Conservation (phyloP, 768 basidiomycete genomes). For the Lactarius sp. region DNA sequence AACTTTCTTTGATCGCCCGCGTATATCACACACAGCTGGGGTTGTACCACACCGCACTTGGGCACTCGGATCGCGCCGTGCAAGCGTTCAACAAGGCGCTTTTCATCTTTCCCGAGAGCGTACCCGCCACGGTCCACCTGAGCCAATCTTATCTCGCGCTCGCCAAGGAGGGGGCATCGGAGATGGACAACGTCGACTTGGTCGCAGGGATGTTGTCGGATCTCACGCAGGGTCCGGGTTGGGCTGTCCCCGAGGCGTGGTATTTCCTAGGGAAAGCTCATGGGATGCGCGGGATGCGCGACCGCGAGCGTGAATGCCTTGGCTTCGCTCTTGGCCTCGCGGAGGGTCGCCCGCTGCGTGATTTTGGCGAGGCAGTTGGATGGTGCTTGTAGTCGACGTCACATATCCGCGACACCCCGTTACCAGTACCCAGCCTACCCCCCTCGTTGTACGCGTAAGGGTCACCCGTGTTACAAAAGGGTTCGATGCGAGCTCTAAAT, state of each 20-base stretch:
- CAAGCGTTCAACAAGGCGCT: constrained; percentile 83
- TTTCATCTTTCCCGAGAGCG: constrained; percentile 77
- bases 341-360: constrained; percentile 59
- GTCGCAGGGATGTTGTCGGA: constrained; percentile 77
- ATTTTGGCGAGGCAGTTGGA: constrained; percentile 57
- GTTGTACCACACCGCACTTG: constrained; percentile 60
- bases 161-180: constrained; percentile 29
- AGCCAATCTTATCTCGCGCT: constrained; percentile 63
- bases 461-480: constrained; percentile 1
- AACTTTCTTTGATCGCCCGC: too few species aligned
- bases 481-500: background rate
- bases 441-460: constrained; percentile 5
- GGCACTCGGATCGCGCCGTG: constrained; percentile 55
- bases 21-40: constrained; percentile 54
- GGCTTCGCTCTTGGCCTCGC: constrained; percentile 59
- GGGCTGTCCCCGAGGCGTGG: constrained; percentile 95
- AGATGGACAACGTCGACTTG: constrained; percentile 59
- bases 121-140: constrained; percentile 74
- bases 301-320: constrained; percentile 71
- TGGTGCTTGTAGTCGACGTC: constrained; percentile 48
- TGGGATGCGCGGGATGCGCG: constrained; percentile 65
- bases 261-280: constrained; percentile 83
- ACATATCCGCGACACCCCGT: background rate
- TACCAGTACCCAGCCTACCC: background rate
- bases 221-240: constrained; percentile 72